These are phyloP conservation scores for Talaromyces sp. DNA, from an alignment of 2,329 filamentous ascomycete genomes.

Conservation along the genomic window DNA sequence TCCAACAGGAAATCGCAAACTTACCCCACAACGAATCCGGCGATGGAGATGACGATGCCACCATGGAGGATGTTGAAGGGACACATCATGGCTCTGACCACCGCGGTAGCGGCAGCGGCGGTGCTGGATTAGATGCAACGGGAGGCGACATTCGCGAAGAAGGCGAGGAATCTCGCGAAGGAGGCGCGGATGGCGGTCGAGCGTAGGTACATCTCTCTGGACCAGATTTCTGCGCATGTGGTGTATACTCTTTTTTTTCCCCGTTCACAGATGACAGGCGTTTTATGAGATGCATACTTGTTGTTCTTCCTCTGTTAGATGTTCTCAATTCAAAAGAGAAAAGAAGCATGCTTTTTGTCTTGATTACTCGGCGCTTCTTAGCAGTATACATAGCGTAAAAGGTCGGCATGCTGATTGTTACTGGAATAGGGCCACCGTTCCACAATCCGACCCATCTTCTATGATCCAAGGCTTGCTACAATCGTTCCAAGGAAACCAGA, in stretches of 20 bases:
- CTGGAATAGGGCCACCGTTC: constrained; percentile 51
- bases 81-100: constrained; percentile 51
- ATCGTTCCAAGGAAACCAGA: constrained; percentile 61
- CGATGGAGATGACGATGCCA: constrained; percentile 65
- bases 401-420: constrained; percentile 14
- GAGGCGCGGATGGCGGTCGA: constrained; percentile 94
- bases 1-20: constrained; percentile 64
- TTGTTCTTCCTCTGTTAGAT: not conserved
- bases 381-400: constrained; percentile 8
- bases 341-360: not conserved
- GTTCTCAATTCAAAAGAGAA: not conserved
- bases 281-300: constrained; percentile 10
- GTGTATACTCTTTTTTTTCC: not conserved
- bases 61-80: constrained; percentile 71
- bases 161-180: constrained; percentile 80
- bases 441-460: constrained; percentile 63
- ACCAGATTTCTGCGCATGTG: constrained; percentile 12
- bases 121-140: constrained; percentile 78
- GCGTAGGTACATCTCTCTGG: constrained; percentile 75
- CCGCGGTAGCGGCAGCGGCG: constrained; percentile 63
- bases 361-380: constrained; percentile 3
- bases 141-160: constrained; percentile 89
- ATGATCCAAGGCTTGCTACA: constrained; percentile 84
- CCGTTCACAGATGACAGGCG: constrained; percentile 4
- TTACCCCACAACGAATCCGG: constrained; percentile 47